phyloP scores from a whole-genome alignment of 2,329 filamentous ascomycete genomes.

The Rhynchosporium graminicola region DNA sequence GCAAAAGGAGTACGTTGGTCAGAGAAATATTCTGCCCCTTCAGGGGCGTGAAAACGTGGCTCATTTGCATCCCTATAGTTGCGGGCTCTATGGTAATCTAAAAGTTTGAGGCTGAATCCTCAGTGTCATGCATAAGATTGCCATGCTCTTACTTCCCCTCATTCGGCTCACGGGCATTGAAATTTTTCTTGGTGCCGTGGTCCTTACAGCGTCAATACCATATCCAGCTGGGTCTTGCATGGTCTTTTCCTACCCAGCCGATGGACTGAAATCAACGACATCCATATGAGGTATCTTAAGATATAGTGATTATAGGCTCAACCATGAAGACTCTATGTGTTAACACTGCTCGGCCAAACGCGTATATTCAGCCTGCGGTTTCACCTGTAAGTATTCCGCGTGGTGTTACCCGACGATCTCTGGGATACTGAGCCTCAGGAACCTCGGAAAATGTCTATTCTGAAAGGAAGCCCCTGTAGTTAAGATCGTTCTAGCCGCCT shows the following conservation, averaged over 20 bases:
- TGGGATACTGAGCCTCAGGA: background rate
- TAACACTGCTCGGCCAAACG: background rate
- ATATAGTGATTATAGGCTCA: background rate
- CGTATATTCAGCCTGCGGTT: constrained; percentile 9
- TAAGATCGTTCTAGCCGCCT: background rate
- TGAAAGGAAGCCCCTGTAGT: background rate
- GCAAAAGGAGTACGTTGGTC: background rate
- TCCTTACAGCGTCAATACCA: too few species aligned
- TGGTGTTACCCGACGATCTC: background rate
- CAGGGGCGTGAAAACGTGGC: background rate
- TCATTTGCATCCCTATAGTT: background rate
- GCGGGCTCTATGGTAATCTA: constrained; percentile 1
- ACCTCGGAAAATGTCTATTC: constrained; percentile 9
- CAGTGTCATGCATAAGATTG: constrained; percentile 1
- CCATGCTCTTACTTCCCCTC: too few species aligned
- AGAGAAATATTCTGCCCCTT: background rate
- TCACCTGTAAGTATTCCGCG: background rate
- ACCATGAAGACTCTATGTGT: background rate
- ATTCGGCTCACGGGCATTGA: background rate
- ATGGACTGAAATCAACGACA: background rate
- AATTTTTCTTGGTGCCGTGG: background rate
- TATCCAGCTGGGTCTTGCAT: background rate
- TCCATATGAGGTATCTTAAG: background rate
- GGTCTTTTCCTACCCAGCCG: background rate
- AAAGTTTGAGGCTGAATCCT: background rate